phyloP scores from a whole-genome alignment of 768 basidiomycete species.

The Xanthoconium purpureum region DNA sequence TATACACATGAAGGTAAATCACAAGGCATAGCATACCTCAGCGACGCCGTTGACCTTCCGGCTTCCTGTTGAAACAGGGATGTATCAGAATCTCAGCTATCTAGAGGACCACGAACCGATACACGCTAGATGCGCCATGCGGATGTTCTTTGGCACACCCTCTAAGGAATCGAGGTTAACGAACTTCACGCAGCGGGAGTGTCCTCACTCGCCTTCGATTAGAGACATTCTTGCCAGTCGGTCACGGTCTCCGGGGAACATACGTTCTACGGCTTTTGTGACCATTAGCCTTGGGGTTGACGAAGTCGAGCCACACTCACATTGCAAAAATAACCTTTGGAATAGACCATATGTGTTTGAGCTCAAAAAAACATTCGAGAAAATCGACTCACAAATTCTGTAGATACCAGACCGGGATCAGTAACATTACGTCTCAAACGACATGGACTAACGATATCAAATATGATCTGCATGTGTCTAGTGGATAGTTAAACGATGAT shows the following conservation, averaged over 20 bases:
- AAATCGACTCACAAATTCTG: conserved; percentile 37
- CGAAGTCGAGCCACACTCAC: conserved; percentile 34
- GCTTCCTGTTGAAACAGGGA: conserved; percentile 45
- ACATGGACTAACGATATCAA: conserved; percentile 66
- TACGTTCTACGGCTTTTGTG: conserved; percentile 70
- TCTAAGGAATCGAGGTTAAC: conserved; percentile 41
- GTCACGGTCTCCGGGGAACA: conserved; percentile 85
- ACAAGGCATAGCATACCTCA: conserved; percentile 50
- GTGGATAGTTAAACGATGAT: background rate
- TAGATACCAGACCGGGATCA: conserved; percentile 12
- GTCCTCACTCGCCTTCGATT: conserved; percentile 64
- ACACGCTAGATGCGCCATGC: conserved; percentile 90
- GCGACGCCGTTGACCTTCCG: conserved; percentile 95
- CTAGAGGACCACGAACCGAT: conserved; percentile 46
- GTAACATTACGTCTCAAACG: background rate
- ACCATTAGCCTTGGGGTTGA: background rate
- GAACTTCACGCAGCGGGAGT: background rate
- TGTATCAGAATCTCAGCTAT: background rate
- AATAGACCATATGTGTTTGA: background rate
- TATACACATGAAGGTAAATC: background rate
- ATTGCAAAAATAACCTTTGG: conserved; percentile 58
- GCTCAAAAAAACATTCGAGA: background rate
- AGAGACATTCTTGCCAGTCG: conserved; percentile 83
- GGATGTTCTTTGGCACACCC: conserved; percentile 79
- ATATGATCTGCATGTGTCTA: conserved; percentile 90